Conservation (phyloP, 2,329 filamentous ascomycete species). For the Colletotrichum sp. region DNA sequence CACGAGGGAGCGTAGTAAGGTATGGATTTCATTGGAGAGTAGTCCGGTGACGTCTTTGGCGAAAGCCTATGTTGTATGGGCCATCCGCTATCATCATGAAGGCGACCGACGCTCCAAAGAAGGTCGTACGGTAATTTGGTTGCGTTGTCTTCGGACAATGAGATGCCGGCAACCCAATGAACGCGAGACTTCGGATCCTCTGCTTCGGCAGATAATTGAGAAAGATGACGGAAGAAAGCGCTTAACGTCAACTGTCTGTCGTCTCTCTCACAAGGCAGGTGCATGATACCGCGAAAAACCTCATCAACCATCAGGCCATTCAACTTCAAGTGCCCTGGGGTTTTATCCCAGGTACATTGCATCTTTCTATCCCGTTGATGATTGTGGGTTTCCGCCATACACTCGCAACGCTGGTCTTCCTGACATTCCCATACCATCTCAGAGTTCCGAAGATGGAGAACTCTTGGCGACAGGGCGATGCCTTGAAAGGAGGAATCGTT, state of each 20-base stretch:
- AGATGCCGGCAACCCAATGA: neutral
- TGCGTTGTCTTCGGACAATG: neutral
- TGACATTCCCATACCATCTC: conserved; percentile 6
- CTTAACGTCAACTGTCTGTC: neutral
- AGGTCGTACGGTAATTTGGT: neutral
- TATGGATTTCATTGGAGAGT: neutral
- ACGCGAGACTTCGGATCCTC: neutral
- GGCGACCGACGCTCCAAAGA: neutral
- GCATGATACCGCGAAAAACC: neutral
- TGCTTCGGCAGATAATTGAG: neutral
- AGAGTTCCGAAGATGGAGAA: neutral
- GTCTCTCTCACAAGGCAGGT: neutral
- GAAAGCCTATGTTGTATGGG: neutral
- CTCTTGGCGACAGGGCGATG: neutral
- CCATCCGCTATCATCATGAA: neutral
- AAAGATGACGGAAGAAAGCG: neutral
- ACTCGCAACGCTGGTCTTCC: neutral
- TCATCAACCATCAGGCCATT: neutral
- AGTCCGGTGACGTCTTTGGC: accelerated
- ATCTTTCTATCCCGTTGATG: neutral
- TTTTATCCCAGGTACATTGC: neutral
- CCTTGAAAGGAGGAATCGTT: neutral
- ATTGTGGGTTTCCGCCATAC: neutral
- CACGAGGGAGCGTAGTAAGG: neutral
- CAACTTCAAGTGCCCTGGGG: neutral